A percentile compares a stretch with the other conserved stretches of the same genome.
These are phyloP conservation scores for Yarrowia keelungensis DNA, from an alignment of 805 yeast genomes.

Conservation along the genomic window DNA sequence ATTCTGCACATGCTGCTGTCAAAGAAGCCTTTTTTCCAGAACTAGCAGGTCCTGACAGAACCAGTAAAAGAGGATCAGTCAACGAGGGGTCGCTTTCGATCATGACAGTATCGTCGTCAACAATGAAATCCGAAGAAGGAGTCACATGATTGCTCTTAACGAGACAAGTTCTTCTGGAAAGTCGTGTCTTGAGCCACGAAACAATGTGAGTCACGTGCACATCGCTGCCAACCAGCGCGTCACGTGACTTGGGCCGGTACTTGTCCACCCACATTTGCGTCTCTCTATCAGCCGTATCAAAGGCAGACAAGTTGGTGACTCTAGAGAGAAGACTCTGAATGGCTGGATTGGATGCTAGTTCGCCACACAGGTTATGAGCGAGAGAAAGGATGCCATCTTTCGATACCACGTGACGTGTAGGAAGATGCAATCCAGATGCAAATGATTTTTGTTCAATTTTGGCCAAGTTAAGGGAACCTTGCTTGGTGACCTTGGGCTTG, in stretches of 20 bases:
- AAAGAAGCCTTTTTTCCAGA: constrained; percentile 80
- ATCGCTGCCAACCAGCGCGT: background rate
- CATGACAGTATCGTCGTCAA: constrained; percentile 3
- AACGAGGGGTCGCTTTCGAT: background rate
- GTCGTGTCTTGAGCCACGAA: constrained; percentile 9
- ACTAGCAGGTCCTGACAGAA: constrained; percentile 69
- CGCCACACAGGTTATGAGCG: background rate
- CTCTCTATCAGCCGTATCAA: constrained; percentile 23
- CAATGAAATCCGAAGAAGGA: constrained; percentile 5
- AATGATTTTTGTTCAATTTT: too few relatives aligned
- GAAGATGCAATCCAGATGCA: background rate
- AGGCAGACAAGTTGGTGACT: constrained; percentile 11
- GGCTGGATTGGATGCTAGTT: background rate
- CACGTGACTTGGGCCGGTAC: constrained; percentile 25
- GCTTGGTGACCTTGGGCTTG: too few relatives aligned
- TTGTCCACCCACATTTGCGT: constrained; percentile 23
- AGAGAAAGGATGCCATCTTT: background rate
- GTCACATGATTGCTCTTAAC: background rate
- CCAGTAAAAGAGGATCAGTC: constrained; percentile 47
- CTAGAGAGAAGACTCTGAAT: constrained; percentile 1
- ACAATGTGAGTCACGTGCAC: constrained; percentile 2
- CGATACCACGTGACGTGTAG: background rate
- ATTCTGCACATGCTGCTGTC: constrained; percentile 66
- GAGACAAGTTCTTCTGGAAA: background rate
- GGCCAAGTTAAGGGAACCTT: too few relatives aligned